Evolutionary conservation across 2,329 filamentous ascomycete genomes (phyloP), one percentile per base, ranked within the genome.

Genomic region (Uncinocarpus reesii): DNA sequence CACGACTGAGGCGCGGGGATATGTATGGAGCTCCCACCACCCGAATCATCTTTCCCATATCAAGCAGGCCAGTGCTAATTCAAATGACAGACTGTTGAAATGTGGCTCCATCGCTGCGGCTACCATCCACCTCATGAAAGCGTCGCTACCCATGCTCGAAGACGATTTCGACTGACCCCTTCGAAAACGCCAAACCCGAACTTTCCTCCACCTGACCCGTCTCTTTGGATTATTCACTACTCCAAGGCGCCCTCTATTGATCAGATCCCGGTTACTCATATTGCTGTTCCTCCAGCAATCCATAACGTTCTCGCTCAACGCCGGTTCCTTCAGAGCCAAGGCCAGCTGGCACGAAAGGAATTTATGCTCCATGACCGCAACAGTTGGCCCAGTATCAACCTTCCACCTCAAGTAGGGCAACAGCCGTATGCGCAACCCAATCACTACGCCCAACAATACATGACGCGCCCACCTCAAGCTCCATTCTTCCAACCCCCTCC

Each of bases 201-300:
- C 56, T 75, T 79, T 36, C 79, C 83, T 11, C 78, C 80, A 52
- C 77, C 84, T 41, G 89, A 96, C 62, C 80, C 85, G 21, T 84
- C 81, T 51, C 74, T 96, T 13, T 96, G 88, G 83, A 81, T 98
- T 47, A 80, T 95, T 24, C 89, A 95, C 68, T 96, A 95, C 65
- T 81, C 83, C 29, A 81, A 82, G 49, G 77, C 85, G 6, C 84
- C 92, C 32, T 79, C 79, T 40, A 77, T 78, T 48, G 82, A 90
- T 55, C 79, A 84, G 51, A 73, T 93, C 28, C 84, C 85, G 1
- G 75, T 80, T 16, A 76, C 76, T 32, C 58, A 74, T 67, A 65
- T 84, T 72, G 64, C 61, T 16, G 56, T 69, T n/a, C 57, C 63
- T 20, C 68, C 65, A 4, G 66, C 65, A 32, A 60, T 68, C 4